Conservation (phyloP, 768 basidiomycete genomes). For the Lanmaoa rubissima region DNA sequence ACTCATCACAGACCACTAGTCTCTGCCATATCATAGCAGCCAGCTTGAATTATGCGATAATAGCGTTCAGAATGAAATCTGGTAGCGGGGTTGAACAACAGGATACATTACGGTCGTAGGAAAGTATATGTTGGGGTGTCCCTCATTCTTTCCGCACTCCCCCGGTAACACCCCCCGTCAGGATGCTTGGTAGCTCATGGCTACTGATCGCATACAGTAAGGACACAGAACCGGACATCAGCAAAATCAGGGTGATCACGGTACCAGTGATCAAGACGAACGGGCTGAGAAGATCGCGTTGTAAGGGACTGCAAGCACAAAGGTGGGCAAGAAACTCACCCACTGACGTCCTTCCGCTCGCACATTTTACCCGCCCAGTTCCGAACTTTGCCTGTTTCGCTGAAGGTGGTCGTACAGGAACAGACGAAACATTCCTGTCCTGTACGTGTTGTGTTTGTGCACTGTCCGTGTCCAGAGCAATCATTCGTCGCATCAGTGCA, state of each 20-base stretch:
- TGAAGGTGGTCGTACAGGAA: slow-evolving; percentile 45
- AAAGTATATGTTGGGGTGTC: neutral
- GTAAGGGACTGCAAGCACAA: neutral
- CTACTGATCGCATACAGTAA: slow-evolving; percentile 62
- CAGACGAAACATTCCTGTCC: slow-evolving; percentile 54
- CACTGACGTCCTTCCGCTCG: slow-evolving; percentile 77
- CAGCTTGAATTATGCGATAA: neutral
- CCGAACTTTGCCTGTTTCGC: slow-evolving; percentile 53
- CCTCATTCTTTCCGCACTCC: slow-evolving; percentile 51
- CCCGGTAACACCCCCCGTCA: slow-evolving; percentile 57
- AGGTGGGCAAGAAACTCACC: slow-evolving; percentile 47
- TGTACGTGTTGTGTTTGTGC: slow-evolving; percentile 56
- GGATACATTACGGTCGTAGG: neutral
- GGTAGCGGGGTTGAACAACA: neutral
- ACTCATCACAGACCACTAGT: too few relatives aligned
- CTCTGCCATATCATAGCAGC: too few relatives aligned
- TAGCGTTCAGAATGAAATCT: neutral
- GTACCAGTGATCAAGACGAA: slow-evolving; percentile 77
- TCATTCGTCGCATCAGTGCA: slow-evolving; percentile 62
- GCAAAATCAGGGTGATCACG: slow-evolving; percentile 57
- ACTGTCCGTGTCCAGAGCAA: slow-evolving; percentile 73
- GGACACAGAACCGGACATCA: slow-evolving; percentile 65
- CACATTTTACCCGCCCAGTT: slow-evolving; percentile 76
- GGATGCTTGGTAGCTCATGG: slow-evolving; percentile 68
- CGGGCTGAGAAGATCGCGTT: slow-evolving; percentile 43